phyloP scores from a whole-genome alignment of 2,329 filamentous ascomycete species.

The Pseudogymnoascus sp. region DNA sequence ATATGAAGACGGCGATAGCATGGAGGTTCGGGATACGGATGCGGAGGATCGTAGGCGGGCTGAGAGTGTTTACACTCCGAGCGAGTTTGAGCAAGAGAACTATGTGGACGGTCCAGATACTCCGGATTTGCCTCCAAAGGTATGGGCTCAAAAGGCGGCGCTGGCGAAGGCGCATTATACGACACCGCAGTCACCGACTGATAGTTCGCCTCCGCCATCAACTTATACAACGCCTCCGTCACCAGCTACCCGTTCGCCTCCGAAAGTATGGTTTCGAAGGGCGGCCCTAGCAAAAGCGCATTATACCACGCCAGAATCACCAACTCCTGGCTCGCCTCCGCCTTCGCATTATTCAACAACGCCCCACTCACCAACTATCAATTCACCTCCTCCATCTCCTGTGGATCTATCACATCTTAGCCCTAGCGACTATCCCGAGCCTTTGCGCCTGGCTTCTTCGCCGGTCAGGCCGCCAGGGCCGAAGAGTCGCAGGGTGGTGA shows the following conservation, averaged over 20 bases:
- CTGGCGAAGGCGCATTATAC: neutral
- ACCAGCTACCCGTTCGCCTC: too few relatives aligned
- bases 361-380: neutral
- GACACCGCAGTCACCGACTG: neutral
- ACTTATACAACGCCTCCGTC: neutral
- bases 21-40: neutral
- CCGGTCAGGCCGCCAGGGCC: neutral
- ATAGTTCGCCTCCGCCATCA: neutral
- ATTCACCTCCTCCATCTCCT: neutral
- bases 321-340: too few relatives aligned
- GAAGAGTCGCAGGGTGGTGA: neutral
- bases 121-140: neutral
- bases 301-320: too few relatives aligned
- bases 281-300: too few relatives aligned
- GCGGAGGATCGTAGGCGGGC: neutral
- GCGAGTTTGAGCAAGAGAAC: neutral
- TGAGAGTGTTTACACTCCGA: neutral
- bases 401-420: neutral
- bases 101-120: neutral
- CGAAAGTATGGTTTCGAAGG: too few relatives aligned
- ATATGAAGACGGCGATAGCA: neutral
- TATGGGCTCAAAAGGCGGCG: neutral
- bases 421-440: neutral
- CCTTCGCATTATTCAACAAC: too few relatives aligned
- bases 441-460: neutral